Percentiles rank a stretch among this genome's conserved stretches.
Conservation (phyloP, 2,329 filamentous ascomycete species). For the Penicillium sp. region DNA sequence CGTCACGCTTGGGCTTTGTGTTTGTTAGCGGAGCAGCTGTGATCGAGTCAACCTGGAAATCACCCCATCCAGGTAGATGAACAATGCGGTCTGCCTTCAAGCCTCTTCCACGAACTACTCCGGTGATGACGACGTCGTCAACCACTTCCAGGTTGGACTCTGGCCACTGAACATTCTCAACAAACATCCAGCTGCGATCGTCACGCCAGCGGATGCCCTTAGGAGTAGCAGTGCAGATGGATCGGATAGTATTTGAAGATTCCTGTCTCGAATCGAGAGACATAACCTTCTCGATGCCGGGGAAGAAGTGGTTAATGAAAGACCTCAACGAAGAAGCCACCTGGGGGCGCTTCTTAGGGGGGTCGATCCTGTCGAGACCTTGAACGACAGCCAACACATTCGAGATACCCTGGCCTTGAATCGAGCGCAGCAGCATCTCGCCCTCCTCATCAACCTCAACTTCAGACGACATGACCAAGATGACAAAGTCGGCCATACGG, state of each 20-base stretch:
- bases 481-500: constrained; percentile 83
- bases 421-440: constrained; percentile 77
- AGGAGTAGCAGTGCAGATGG: constrained; percentile 84
- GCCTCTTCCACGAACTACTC: constrained; percentile 78
- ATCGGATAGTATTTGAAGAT: constrained; percentile 84
- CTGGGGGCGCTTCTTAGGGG: constrained; percentile 72
- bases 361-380: constrained; percentile 72
- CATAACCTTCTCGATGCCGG: constrained; percentile 85
- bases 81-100: constrained; percentile 87
- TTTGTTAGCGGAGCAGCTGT: constrained; percentile 67
- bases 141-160: constrained; percentile 46
- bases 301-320: constrained; percentile 92
- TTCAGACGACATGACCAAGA: constrained; percentile 78
- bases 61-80: constrained; percentile 90
- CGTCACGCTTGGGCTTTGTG: constrained; percentile 51
- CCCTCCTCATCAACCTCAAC: constrained; percentile 75
- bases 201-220: constrained; percentile 97
- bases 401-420: constrained; percentile 92
- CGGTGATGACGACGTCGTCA: constrained; percentile 70
- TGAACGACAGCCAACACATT: constrained; percentile 86
- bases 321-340: constrained; percentile 81
- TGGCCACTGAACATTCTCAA: constrained; percentile 76
- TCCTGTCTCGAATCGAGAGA: constrained; percentile 86
- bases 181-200: constrained; percentile 90
- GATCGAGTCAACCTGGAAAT: constrained; percentile 89